Evolutionary conservation across 2,329 filamentous ascomycete species (phyloP), one percentile per base, ranked within the genome.

Genomic region (Phaeomoniella chlamydospora): DNA sequence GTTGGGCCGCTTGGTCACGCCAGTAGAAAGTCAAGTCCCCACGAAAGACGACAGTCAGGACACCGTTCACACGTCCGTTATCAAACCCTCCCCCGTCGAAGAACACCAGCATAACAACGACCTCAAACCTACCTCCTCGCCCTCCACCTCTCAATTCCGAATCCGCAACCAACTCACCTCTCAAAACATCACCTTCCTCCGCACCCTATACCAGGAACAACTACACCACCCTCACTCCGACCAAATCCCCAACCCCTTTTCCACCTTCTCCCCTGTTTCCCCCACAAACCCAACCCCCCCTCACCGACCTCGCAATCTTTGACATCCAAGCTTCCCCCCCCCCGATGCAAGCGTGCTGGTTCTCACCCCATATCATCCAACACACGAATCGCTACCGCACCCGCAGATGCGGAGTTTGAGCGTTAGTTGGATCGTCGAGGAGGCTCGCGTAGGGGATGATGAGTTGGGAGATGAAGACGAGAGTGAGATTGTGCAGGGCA

Each of bases 351-450:
- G 13, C 5, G 15, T 18, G 13, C 15, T 29, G 15, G 33, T 34
- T 10, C 33, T 34, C 15, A 34, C 33, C 13, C 33, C 33, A 9
- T 9, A 16, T 17, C 33, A 34, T n/a, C 13, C 13, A 16, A n/a
- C 13, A 5, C 15, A 16, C 15, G 33, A 34, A 14, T 17, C 33
- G 13, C 15, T 34, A 9, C 33, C 33, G 11, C 6, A 17, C 9
- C 33, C 33, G 15, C 10, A n/a, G 9, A 34, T 34, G 15, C 33
- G 33, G 9, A 34, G 33, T 13, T 16, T 34, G 33, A 34, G 33
- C 18, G 33, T 34, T 17, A 16, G 14, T 9, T 34, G 33, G 33
- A 12, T 34, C 13, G 33, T 34, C 14, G 15, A 34, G 6, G 13
- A 13, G 5, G 33, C 17, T 34, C n/a, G n/a, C n/a, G 15, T 14